A percentile compares a stretch with the other conserved stretches of the same genome.
Evolutionary conservation across 2,329 filamentous ascomycete genomes (phyloP).

Genomic region (Lachnellula suecica): DNA sequence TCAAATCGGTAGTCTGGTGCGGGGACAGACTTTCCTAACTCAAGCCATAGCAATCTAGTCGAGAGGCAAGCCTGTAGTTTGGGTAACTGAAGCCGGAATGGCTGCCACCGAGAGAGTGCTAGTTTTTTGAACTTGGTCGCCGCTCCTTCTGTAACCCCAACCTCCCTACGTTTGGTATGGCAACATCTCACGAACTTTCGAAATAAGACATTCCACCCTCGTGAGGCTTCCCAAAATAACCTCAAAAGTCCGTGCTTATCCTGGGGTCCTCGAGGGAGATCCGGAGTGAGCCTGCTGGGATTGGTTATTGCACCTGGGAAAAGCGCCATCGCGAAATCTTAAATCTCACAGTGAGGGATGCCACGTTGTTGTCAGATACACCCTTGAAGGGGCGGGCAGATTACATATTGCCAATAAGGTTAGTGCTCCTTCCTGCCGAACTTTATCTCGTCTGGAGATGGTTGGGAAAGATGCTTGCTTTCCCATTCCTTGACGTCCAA

Average conservation of each 20-base stretch:
- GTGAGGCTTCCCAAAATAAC: background rate
- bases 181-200: background rate
- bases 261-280: background rate
- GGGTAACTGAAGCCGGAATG: background rate
- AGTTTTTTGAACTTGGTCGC: background rate
- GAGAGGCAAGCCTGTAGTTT: background rate
- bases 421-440: background rate
- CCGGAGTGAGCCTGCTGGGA: background rate
- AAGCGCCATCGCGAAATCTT: background rate
- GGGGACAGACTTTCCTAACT: background rate
- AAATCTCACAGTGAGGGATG: background rate
- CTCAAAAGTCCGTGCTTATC: conserved; percentile 3
- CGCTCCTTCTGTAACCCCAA: background rate
- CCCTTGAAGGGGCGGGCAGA: background rate
- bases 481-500: no score
- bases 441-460: no score
- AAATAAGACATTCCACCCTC: background rate
- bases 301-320: background rate
- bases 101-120: background rate
- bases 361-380: background rate
- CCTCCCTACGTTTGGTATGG: background rate
- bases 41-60: background rate
- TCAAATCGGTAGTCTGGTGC: background rate
- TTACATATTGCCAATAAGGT: background rate
- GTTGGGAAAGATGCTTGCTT: background rate